These are phyloP conservation scores for Fusarium acutatum DNA, from an alignment of 2,329 filamentous ascomycete genomes.

Conservation along the genomic window DNA sequence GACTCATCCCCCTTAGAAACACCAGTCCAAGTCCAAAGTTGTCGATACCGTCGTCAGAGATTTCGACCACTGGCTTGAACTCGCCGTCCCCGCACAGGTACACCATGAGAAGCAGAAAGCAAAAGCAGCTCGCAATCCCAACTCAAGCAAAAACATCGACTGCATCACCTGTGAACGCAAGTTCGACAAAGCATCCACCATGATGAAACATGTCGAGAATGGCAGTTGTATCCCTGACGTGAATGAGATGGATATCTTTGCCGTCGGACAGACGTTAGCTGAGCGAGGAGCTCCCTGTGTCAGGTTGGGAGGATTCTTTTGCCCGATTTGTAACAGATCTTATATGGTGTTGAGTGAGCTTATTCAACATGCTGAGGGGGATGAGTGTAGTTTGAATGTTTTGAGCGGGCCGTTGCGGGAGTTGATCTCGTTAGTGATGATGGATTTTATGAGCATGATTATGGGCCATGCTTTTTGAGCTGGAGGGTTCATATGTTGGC, in stretches of 20 bases:
- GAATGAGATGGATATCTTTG: background rate
- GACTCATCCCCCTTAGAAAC: background rate
- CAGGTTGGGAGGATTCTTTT: background rate
- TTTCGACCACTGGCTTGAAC: background rate
- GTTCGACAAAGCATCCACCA: background rate
- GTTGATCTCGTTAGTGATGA: background rate
- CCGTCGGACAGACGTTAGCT: background rate
- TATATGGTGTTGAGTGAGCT: background rate
- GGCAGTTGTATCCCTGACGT: background rate
- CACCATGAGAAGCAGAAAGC: background rate
- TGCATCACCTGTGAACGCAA: background rate
- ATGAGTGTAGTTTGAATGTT: background rate
- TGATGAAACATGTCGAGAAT: background rate
- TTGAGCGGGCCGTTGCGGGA: background rate
- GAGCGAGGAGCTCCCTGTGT: background rate
- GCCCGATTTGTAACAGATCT: background rate
- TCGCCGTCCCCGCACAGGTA: background rate
- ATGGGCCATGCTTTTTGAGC: background rate
- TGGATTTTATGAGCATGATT: background rate
- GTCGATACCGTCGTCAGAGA: background rate
- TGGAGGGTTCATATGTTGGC: too few species aligned
- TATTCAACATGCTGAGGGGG: background rate
- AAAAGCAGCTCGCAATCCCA: background rate
- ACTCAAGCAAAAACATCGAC: background rate
- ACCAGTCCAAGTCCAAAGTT: background rate